Conservation (phyloP, 129 eudicot genomes). For the Chrysanthemum makinoi region DNA sequence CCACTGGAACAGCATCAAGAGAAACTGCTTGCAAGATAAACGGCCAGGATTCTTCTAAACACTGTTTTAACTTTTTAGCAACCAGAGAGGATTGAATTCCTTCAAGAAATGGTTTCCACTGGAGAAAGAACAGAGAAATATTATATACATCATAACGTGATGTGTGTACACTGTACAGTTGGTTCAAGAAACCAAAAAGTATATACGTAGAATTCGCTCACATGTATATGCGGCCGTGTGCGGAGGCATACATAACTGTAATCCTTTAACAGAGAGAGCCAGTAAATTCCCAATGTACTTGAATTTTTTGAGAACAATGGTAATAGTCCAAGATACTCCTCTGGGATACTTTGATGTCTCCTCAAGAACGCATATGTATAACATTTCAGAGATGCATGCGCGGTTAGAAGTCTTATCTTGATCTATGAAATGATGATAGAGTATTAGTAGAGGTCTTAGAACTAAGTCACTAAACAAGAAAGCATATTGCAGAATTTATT, state of each 20-base stretch:
- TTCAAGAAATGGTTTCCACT: conserved; percentile 97
- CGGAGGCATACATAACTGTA: conserved; percentile 68
- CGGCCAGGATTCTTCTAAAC: conserved; percentile 96
- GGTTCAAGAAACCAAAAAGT: conserved; percentile 17
- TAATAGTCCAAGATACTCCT: conserved; percentile 74
- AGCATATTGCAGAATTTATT: no score
- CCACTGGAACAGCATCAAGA: conserved; percentile 85
- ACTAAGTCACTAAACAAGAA: neutral
- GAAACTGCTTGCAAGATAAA: conserved; percentile 86
- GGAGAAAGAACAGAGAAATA: conserved; percentile 22
- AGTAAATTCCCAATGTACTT: conserved; percentile 60
- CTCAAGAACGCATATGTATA: conserved; percentile 81
- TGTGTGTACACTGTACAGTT: conserved; percentile 1
- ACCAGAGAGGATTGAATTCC: conserved; percentile 83
- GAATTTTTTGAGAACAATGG: conserved; percentile 86
- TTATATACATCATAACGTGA: conserved; percentile 13
- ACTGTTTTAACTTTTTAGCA: conserved; percentile 64
- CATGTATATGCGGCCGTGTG: conserved; percentile 54
- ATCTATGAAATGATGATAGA: conserved; percentile 49
- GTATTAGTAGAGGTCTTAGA: neutral
- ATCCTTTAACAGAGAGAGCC: conserved; percentile 81
- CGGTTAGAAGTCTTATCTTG: conserved; percentile 84
- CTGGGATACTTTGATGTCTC: conserved; percentile 65
- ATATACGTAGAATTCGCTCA: conserved; percentile 36
- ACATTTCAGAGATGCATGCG: conserved; percentile 95